A percentile compares a stretch with the other conserved stretches of the same genome.
phyloP scores from a whole-genome alignment of 208 protist species.

The Leishmania mexicana region DNA sequence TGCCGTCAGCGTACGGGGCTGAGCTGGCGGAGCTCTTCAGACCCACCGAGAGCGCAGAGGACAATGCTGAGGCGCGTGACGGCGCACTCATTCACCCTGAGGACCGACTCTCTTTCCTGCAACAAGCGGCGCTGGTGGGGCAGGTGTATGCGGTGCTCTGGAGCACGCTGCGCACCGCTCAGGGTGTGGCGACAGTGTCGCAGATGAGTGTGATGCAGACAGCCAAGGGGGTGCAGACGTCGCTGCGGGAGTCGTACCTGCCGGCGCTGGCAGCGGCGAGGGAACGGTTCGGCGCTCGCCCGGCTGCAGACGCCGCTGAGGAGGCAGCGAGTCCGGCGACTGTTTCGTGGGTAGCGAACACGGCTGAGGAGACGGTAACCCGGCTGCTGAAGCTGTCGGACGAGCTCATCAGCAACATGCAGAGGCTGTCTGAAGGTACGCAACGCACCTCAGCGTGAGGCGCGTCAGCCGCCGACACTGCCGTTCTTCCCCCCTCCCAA shows the following conservation, averaged over 20 bases:
- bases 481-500: background rate
- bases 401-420: constrained; percentile 43
- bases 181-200: constrained; percentile 41
- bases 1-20: constrained; percentile 27
- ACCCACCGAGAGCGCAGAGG: constrained; percentile 17
- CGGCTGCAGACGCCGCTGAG: background rate
- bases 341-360: constrained; percentile 47
- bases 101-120: constrained; percentile 47
- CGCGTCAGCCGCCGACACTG: background rate
- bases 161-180: constrained; percentile 53
- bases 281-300: constrained; percentile 16
- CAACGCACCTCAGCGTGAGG: background rate
- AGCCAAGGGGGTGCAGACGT: constrained; percentile 40
- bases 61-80: background rate
- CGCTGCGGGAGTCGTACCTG: constrained; percentile 36
- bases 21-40: constrained; percentile 42
- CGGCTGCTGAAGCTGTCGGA: constrained; percentile 48
- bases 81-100: constrained; percentile 11
- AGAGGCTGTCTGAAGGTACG: constrained; percentile 20
- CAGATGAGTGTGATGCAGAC: constrained; percentile 49
- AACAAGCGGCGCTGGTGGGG: constrained; percentile 59
- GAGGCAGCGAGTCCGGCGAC: background rate
- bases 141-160: constrained; percentile 75
- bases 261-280: constrained; percentile 29
- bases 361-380: constrained; percentile 52